These are phyloP conservation scores for Acacia crassicarpa DNA, from an alignment of 306 rosid genomes.

Conservation along the genomic window DNA sequence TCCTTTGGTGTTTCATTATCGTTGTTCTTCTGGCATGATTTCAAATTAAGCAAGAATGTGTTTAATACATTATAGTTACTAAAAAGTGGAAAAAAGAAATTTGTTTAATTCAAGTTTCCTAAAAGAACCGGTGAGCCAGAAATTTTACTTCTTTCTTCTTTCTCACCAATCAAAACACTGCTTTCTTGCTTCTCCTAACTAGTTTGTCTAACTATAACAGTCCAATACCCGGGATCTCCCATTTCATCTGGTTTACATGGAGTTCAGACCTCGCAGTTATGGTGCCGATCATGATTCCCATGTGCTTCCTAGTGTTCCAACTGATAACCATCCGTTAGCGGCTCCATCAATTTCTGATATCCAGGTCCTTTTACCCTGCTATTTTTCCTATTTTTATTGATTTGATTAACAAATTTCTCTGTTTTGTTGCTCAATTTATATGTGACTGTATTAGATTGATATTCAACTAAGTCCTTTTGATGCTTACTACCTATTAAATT, in stretches of 20 bases:
- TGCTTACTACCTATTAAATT: slow-evolving; percentile 2
- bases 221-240: background rate
- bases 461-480: background rate
- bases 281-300: slow-evolving; percentile 50
- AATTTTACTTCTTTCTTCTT: background rate
- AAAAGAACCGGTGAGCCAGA: background rate
- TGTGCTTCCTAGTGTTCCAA: slow-evolving; percentile 61
- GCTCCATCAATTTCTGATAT: slow-evolving; percentile 32
- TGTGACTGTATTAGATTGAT: background rate
- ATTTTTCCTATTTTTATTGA: background rate
- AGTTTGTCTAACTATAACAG: background rate
- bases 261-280: slow-evolving; percentile 82
- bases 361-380: slow-evolving; percentile 47
- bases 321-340: slow-evolving; percentile 62
- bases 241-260: slow-evolving; percentile 44
- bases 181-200: background rate
- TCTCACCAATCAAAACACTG: background rate
- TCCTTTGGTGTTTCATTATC: background rate
- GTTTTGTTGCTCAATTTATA: slow-evolving; percentile 26
- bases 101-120: background rate
- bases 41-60: background rate
- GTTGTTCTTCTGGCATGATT: background rate
- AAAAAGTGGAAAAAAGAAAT: background rate
- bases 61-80: too few relatives aligned
- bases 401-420: background rate